phyloP scores from a whole-genome alignment of 179 eudicot species.

The Spinacia oleracea region DNA sequence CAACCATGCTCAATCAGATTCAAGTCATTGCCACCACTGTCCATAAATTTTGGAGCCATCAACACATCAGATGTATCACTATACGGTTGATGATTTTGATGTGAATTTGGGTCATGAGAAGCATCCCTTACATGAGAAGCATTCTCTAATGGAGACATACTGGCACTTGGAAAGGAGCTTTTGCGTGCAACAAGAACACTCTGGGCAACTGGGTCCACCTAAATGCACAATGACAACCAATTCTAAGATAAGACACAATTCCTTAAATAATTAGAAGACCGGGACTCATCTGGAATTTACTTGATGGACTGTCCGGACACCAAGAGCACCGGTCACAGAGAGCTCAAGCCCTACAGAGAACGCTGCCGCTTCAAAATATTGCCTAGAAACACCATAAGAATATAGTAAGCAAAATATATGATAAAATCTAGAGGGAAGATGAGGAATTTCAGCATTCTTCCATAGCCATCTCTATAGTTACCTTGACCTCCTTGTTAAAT shows the following conservation, averaged over 20 bases:
- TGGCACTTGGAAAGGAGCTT: slow-evolving; percentile 25
- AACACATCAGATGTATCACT: slow-evolving; percentile 66
- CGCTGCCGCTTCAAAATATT: slow-evolving; percentile 69
- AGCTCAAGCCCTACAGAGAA: slow-evolving; percentile 53
- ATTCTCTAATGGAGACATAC: slow-evolving; percentile 20
- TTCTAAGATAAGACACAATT: slow-evolving; percentile 10
- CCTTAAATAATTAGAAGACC: slow-evolving; percentile 1
- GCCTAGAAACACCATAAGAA: slow-evolving; percentile 38
- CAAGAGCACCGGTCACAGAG: slow-evolving; percentile 81
- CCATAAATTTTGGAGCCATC: slow-evolving; percentile 68
- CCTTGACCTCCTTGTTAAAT: not conserved
- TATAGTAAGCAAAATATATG: slow-evolving; percentile 18
- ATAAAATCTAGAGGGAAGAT: not conserved
- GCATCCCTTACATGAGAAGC: slow-evolving; percentile 30
- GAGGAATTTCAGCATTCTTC: not conserved
- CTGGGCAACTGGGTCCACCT: slow-evolving; percentile 91
- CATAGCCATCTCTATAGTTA: not conserved
- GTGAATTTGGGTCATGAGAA: slow-evolving; percentile 27
- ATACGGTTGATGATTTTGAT: slow-evolving; percentile 37
- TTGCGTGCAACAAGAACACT: slow-evolving; percentile 61
- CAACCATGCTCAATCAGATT: slow-evolving; percentile 32
- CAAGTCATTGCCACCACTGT: slow-evolving; percentile 32
- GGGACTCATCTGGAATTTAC: slow-evolving; percentile 32
- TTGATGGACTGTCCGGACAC: slow-evolving; percentile 88
- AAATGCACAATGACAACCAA: slow-evolving; percentile 26